A percentile compares a stretch with the other conserved stretches of the same genome.
These are phyloP conservation scores for Candida caryicola DNA, from an alignment of 805 yeast species.

Conservation along the genomic window DNA sequence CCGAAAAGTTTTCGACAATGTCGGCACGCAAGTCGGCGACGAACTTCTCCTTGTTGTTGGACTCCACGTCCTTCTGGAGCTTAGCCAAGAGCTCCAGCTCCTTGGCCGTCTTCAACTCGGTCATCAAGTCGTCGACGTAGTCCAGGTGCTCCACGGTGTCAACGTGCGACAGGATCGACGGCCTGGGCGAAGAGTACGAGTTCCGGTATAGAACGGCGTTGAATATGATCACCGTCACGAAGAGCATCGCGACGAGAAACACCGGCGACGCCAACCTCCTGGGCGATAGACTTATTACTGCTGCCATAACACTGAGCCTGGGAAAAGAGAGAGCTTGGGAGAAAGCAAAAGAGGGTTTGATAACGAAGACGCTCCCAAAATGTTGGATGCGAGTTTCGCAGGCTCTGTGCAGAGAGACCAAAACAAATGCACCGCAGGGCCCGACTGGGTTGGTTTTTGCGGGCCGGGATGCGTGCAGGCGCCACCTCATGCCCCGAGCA, in stretches of 20 bases:
- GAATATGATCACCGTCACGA: slow-evolving; percentile 8
- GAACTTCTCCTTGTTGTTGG: slow-evolving; percentile 8
- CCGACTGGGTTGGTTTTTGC: no score
- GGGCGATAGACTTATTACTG: slow-evolving; percentile 6
- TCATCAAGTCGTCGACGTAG: slow-evolving; percentile 5
- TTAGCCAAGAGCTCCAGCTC: slow-evolving; percentile 9
- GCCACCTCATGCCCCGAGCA: no score
- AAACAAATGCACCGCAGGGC: no score
- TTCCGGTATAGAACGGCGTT: slow-evolving; percentile 8
- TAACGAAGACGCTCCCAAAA: no score
- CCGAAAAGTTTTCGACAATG: slow-evolving; percentile 10
- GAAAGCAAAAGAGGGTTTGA: no score
- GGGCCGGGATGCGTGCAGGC: no score
- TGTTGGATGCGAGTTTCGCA: no score
- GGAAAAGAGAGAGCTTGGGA: no score
- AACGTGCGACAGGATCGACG: neutral
- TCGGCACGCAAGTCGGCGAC: slow-evolving; percentile 7
- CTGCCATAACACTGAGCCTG: no score
- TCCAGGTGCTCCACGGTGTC: slow-evolving; percentile 9
- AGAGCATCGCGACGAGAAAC: slow-evolving; percentile 7
- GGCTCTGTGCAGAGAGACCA: no score
- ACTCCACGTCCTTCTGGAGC: slow-evolving; percentile 8
- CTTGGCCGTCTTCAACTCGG: slow-evolving; percentile 8
- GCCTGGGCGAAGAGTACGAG: slow-evolving; percentile 1
- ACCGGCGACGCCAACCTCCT: slow-evolving; percentile 12